Evolutionary conservation across 257 asterid species (phyloP), one percentile per base, ranked within the genome.

Genomic region (Avicennia marina): DNA sequence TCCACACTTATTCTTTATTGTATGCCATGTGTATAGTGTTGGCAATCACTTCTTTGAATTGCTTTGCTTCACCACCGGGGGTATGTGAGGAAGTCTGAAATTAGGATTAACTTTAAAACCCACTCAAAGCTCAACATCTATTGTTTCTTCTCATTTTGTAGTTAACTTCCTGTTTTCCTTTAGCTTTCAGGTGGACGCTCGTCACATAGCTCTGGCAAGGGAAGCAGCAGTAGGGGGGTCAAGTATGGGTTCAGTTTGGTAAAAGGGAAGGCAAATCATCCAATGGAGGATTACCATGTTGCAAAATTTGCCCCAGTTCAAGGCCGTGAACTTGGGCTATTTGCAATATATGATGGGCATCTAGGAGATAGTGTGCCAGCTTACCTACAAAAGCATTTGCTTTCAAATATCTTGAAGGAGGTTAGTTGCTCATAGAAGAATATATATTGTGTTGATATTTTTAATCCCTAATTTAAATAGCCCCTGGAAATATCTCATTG

Each of bases 301-400:
- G 95, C 95, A 2, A 78, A 78, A 51, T 82, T 88, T 62, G 78
- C 75, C 24, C 82, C 78, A 69, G 29, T 63, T 33, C 66, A 76
- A 12, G 81, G 81, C 13, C 87, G 36, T 21, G 96, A 88, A 64
- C 81, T 91, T 10, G 96, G 96, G 11, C 74, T 91, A 13, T 91
- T 91, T 71, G 98, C 95, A 47, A 83, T 91, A 61, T 91, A 62
- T 40, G 96, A 88, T 50, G 98, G 98, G 22, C 98, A 91, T 71
- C 69, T 91, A 50, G 96, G 98, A 43, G 82, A 79, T 55, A 73
- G 57, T 11, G 90, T 85, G 19, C 94, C 94, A 22, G 80, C 88
- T 19, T 85, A 85, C 68, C 67, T 85, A 32, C 87, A 85, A 64
- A 85, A 75, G 68, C 65, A 85, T 67, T 71, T 85, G 56, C 71